phyloP scores from a whole-genome alignment of 768 basidiomycete genomes.

The Suillus paluster region DNA sequence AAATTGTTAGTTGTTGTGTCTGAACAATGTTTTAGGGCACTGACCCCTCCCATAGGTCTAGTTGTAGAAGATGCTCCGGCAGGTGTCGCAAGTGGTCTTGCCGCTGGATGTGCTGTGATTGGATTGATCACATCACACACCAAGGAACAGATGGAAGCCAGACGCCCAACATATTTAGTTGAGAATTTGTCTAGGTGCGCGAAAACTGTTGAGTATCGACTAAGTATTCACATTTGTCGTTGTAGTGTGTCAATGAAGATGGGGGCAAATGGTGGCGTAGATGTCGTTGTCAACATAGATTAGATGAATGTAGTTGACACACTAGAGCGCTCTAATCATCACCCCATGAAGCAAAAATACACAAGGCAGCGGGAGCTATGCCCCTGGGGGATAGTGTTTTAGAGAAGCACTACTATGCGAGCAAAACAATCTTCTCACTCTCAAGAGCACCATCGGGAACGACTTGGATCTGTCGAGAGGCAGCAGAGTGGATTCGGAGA shows the following conservation, averaged over 20 bases:
- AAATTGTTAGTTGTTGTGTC: slow-evolving; percentile 51
- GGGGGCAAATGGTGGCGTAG: slow-evolving; percentile 45
- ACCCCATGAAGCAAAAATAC: neutral
- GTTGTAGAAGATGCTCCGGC: slow-evolving; percentile 94
- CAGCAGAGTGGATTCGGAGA: neutral
- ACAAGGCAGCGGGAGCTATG: neutral
- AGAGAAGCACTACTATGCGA: no score
- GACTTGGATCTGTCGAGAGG: neutral
- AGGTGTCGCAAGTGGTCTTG: slow-evolving; percentile 77
- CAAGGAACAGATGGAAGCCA: slow-evolving; percentile 66
- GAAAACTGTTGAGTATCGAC: neutral
- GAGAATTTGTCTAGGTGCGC: slow-evolving; percentile 70
- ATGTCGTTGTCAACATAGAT: slow-evolving; percentile 43
- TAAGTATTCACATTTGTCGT: slow-evolving; percentile 3
- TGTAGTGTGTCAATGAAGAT: slow-evolving; percentile 34
- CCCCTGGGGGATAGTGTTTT: no score
- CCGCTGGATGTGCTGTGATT: slow-evolving; percentile 84
- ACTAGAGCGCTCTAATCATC: neutral
- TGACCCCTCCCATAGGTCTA: slow-evolving; percentile 50
- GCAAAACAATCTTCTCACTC: neutral
- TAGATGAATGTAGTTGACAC: slow-evolving; percentile 15
- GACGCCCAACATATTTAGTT: slow-evolving; percentile 70
- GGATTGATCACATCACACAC: slow-evolving; percentile 84
- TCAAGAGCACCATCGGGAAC: neutral
- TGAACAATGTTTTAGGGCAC: slow-evolving; percentile 24